phyloP scores from a whole-genome alignment of 257 asterid species.

The Solanum clarkiae region DNA sequence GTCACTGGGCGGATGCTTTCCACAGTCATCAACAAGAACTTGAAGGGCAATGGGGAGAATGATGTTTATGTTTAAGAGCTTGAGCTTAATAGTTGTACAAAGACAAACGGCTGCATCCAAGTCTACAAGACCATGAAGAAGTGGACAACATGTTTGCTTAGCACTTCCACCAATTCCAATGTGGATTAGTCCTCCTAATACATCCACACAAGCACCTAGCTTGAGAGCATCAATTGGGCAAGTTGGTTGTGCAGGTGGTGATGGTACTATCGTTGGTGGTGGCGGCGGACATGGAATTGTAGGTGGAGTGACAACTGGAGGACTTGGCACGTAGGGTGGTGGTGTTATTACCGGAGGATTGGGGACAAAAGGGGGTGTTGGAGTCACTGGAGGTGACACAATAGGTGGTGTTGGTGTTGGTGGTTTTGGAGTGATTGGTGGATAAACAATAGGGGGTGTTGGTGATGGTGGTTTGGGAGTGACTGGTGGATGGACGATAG shows the following conservation, averaged over 20 bases:
- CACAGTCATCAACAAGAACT: constrained; percentile 49
- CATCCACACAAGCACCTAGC: constrained; percentile 12
- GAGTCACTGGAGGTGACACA: neutral
- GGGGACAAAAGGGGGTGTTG: neutral
- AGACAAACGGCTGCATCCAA: constrained; percentile 49
- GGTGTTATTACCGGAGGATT: constrained; percentile 2
- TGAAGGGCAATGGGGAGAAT: constrained; percentile 53
- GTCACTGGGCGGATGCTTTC: constrained; percentile 48
- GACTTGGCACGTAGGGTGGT: neutral
- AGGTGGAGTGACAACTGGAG: constrained; percentile 15
- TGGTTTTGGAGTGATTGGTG: neutral
- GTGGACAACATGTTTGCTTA: constrained; percentile 29
- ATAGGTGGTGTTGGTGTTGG: neutral
- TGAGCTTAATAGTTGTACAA: constrained; percentile 53
- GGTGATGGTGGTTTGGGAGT: neutral
- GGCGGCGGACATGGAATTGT: constrained; percentile 9
- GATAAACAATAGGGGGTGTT: constrained; percentile 2
- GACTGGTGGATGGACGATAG: neutral
- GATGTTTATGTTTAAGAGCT: constrained; percentile 43
- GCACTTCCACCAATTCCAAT: constrained; percentile 41
- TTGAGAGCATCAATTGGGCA: constrained; percentile 54
- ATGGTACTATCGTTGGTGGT: neutral
- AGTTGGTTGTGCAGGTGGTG: constrained; percentile 13
- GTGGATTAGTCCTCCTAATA: constrained; percentile 40
- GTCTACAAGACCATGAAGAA: constrained; percentile 10